Conservation (phyloP, 371 early-diverging fungal species). For the Apophysomyces variabilis region DNA sequence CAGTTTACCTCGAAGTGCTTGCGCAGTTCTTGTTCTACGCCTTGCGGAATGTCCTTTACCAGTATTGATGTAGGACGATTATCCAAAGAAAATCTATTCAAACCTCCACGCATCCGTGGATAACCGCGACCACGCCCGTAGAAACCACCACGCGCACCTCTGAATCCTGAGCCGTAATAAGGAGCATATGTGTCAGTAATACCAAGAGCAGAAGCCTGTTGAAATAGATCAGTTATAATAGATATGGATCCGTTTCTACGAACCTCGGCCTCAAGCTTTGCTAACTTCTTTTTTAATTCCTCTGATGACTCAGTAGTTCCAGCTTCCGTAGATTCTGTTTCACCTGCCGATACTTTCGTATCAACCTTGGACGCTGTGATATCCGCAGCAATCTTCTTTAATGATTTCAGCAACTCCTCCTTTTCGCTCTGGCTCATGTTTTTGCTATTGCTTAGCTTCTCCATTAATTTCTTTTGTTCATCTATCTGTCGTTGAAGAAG, state of each 20-base stretch:
- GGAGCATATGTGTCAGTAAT: slow-evolving; percentile 22
- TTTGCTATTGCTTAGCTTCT: slow-evolving; percentile 54
- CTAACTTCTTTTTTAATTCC: slow-evolving; percentile 62
- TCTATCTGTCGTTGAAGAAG: slow-evolving; percentile 66
- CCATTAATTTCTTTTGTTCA: slow-evolving; percentile 64
- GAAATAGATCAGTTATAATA: slow-evolving; percentile 3
- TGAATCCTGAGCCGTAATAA: slow-evolving; percentile 18
- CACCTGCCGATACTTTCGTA: not conserved
- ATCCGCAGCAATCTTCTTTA: slow-evolving; percentile 29
- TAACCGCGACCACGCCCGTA: slow-evolving; percentile 51
- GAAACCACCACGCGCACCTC: slow-evolving; percentile 54
- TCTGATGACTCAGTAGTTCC: not conserved
- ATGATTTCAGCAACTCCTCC: slow-evolving; percentile 52
- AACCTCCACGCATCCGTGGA: slow-evolving; percentile 58
- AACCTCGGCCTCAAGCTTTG: slow-evolving; percentile 71
- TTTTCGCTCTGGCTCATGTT: slow-evolving; percentile 56
- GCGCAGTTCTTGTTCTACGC: slow-evolving; percentile 43
- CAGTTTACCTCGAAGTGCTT: slow-evolving; percentile 61
- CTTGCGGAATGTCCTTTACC: slow-evolving; percentile 54
- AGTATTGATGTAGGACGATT: slow-evolving; percentile 67
- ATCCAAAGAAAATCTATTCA: slow-evolving; percentile 55
- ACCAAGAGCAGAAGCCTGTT: slow-evolving; percentile 30
- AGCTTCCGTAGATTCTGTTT: slow-evolving; percentile 10
- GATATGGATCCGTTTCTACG: not conserved
- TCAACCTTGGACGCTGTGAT: not conserved